phyloP scores from a whole-genome alignment of 23 red algal species.

The Gracilaria domingensis region DNA sequence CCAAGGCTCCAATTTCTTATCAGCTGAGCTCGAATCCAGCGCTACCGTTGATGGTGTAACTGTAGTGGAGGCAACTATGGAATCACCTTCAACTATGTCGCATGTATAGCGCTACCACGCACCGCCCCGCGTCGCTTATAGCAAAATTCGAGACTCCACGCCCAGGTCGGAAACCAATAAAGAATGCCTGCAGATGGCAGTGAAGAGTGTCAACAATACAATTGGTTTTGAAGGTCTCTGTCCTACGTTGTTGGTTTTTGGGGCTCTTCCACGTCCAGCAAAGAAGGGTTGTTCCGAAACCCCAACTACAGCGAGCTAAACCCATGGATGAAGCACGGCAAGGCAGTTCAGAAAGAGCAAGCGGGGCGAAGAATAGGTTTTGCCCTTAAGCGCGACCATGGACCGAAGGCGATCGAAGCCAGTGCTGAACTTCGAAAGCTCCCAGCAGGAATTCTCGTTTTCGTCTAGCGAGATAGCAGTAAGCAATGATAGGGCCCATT shows the following conservation, averaged over 20 bases:
- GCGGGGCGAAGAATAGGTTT: background rate
- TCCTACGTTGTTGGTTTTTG: no score
- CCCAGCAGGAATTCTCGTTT: no score
- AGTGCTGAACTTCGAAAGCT: conserved; percentile 23
- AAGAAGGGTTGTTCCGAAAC: no score
- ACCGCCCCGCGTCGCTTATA: conserved; percentile 9
- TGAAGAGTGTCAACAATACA: no score
- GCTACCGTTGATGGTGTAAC: no score
- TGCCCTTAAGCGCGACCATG: conserved; percentile 39
- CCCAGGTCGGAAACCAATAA: background rate
- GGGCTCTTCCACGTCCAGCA: no score
- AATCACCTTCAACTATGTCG: conserved; percentile 24
- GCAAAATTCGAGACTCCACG: conserved; percentile 27
- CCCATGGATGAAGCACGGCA: no score
- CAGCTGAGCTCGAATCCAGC: conserved; percentile 15
- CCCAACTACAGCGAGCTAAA: no score
- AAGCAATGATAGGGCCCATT: no score
- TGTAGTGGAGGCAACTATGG: no score
- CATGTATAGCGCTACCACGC: conserved; percentile 43
- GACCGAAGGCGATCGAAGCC: background rate
- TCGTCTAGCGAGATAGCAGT: no score
- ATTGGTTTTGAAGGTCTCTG: background rate
- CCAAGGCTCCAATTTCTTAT: conserved; percentile 28
- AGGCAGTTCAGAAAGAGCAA: no score
- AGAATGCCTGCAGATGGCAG: conserved; percentile 2